Conservation (phyloP, 2,329 filamentous ascomycete genomes). For the Calonectria hawksworthii region DNA sequence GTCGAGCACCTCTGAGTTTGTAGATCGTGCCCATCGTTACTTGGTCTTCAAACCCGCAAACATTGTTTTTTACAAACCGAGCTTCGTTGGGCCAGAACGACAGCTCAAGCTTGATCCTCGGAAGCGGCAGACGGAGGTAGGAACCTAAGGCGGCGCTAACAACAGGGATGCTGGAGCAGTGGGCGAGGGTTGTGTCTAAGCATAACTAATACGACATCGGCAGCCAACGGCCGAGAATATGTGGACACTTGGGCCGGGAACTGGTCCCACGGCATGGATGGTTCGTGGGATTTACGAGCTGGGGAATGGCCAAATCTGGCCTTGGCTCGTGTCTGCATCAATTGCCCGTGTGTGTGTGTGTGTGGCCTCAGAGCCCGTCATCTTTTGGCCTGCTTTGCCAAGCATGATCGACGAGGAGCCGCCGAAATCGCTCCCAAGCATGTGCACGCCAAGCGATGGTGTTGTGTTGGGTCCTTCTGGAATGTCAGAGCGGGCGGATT, state of each 20-base stretch:
- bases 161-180: neutral
- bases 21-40: neutral
- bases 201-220: slow-evolving; percentile 7
- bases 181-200: neutral
- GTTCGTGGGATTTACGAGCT: neutral
- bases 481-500: neutral
- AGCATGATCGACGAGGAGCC: neutral
- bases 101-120: neutral
- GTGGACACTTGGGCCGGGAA: neutral
- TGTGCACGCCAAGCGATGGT: neutral
- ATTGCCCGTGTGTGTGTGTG: neutral
- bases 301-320: neutral
- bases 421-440: neutral
- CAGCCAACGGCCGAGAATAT: neutral
- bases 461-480: neutral
- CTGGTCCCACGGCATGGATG: neutral
- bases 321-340: neutral
- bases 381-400: neutral
- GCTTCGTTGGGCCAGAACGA: neutral
- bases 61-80: neutral
- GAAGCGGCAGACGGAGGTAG: neutral
- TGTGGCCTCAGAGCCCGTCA: neutral
- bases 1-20: neutral
- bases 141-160: neutral
- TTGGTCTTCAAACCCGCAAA: neutral